Base-by-base conservation (phyloP, 495 filamentous ascomycete genomes). In the Tetracladium marchalianum region DNA sequence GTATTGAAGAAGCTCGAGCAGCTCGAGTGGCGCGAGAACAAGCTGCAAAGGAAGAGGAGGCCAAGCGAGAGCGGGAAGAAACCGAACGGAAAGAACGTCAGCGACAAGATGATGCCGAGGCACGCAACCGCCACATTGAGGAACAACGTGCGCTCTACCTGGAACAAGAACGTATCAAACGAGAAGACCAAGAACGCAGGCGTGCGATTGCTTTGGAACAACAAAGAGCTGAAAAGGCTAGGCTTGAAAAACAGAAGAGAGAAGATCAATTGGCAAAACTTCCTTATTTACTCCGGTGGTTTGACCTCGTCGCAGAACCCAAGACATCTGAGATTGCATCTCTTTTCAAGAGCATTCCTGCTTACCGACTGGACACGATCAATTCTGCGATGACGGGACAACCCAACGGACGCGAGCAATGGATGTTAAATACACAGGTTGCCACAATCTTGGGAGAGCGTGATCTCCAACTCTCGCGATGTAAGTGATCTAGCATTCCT, bases 401-500 rank as follows among this genome's bases (percentile, higher is more conserved):
- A 5, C 40, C 64, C 17, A 63, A 66, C 33, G 71, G 69, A 33
- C 62, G 70, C 35, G 84, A 89, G 53, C 73, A 77, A 60, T 90
- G 85, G 83, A 67, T 88, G 53, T 76, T 85, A 24, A 89, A 87
- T 51, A 80, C 82, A 37, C 75, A 89, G 55, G 80, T 80, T 46
- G 84, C 84, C 13, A 74, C 85, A 13, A 66, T 90, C 18, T 66
- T 90, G 24, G 85, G 83, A 27, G 82, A 85, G 41, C 85, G 85
- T 59, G 84, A 90, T 54, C 68, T 85, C 16, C 73, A 80, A 34
- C 68, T 90, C 24, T 78, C 81, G 17, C 76, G 81, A 66, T 90
- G 79, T 81, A 63, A 69, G 77, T 68, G 33, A n/a, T 38, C 18
- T 31, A 27, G 7, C 22, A 24, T 31, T 34, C 5, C 39, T 42